A percentile compares a stretch with the other conserved stretches of the same genome.
phyloP scores from a whole-genome alignment of 2,329 filamentous ascomycete genomes.

The Talaromyces sp. region DNA sequence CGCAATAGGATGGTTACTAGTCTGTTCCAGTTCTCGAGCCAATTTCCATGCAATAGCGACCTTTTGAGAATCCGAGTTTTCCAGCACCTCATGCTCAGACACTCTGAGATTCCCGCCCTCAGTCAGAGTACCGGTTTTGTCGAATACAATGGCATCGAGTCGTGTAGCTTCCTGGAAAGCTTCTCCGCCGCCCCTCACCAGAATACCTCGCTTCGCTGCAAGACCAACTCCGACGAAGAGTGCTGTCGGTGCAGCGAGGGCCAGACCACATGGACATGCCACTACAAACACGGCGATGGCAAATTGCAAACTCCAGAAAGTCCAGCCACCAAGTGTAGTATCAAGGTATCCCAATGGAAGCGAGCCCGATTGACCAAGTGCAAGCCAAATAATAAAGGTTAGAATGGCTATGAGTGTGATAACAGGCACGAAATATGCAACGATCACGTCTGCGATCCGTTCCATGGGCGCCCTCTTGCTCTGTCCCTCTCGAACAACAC shows the following conservation, averaged over 20 bases:
- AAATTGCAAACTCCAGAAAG: slow-evolving; percentile 55
- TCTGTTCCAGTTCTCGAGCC: slow-evolving; percentile 51
- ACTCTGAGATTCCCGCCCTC: slow-evolving; percentile 56
- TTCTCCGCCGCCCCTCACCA: slow-evolving; percentile 78
- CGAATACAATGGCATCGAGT: slow-evolving; percentile 74
- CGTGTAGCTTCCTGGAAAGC: slow-evolving; percentile 79
- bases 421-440: slow-evolving; percentile 46
- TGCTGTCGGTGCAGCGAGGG: slow-evolving; percentile 81
- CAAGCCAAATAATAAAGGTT: slow-evolving; percentile 46
- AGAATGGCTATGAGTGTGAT: slow-evolving; percentile 46
- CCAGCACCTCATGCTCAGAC: slow-evolving; percentile 45
- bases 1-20: slow-evolving; percentile 57
- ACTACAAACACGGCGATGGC: slow-evolving; percentile 84
- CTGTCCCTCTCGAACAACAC: slow-evolving; percentile 47
- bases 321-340: slow-evolving; percentile 45
- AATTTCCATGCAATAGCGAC: slow-evolving; percentile 42
- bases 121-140: slow-evolving; percentile 83
- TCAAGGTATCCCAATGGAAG: slow-evolving; percentile 49
- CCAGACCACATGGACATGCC: slow-evolving; percentile 78
- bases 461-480: slow-evolving; percentile 47
- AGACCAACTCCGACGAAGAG: slow-evolving; percentile 76
- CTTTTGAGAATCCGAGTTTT: slow-evolving; percentile 27
- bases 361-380: slow-evolving; percentile 39
- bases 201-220: slow-evolving; percentile 71
- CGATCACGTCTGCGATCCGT: slow-evolving; percentile 44